These are phyloP conservation scores for Psidium friedrichsthalianum DNA, from an alignment of 345 rosid species.

Conservation along the genomic window DNA sequence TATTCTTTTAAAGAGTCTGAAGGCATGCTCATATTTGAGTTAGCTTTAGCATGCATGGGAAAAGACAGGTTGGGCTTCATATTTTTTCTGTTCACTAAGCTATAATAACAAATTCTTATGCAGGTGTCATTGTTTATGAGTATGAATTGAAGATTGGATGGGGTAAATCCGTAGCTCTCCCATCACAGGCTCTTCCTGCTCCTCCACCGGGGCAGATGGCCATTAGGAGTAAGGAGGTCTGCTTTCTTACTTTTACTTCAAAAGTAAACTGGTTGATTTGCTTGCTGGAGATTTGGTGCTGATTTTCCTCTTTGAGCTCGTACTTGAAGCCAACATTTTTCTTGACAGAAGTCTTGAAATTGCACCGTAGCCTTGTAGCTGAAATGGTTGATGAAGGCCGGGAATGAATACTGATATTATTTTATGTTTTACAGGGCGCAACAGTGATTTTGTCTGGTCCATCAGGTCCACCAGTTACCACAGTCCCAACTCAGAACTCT, in stretches of 20 bases:
- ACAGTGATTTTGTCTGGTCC: conserved; percentile 93
- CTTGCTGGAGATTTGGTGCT: neutral
- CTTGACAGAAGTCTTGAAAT: neutral
- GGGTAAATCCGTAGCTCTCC: conserved; percentile 99
- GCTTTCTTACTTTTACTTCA: neutral
- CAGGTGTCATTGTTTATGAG: conserved; percentile 92
- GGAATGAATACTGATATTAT: conserved; percentile 1
- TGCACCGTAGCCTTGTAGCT: neutral
- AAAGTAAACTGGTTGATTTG: neutral
- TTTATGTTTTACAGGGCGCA: conserved; percentile 53
- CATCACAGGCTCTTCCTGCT: conserved; percentile 97
- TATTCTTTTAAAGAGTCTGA: neutral
- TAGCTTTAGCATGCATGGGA: neutral
- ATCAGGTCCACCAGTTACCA: conserved; percentile 88
- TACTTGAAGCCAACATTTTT: neutral
- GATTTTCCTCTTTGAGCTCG: neutral
- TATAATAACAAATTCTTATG: conserved; percentile 1
- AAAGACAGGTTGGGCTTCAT: neutral
- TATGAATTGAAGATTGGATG: conserved; percentile 97
- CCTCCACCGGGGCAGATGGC: conserved; percentile 99
- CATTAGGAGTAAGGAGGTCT: conserved; percentile 96
- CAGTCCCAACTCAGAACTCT: conserved; percentile 78
- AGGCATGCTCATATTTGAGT: neutral
- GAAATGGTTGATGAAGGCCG: neutral
- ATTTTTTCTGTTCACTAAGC: neutral